phyloP scores from a whole-genome alignment of 2,329 filamentous ascomycete species.

The Claviceps fusiformis region DNA sequence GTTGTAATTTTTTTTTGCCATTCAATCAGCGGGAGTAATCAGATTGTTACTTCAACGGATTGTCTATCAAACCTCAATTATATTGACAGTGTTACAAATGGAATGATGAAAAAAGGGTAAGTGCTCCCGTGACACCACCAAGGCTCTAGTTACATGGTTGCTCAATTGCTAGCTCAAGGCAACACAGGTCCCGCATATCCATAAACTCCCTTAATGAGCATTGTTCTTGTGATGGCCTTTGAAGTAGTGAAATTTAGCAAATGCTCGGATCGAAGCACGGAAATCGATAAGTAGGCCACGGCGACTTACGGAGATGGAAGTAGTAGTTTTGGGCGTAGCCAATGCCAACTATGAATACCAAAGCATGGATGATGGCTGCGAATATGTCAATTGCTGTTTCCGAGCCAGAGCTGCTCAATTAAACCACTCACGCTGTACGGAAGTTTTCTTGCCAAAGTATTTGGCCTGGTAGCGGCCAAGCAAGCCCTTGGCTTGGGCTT shows the following conservation, averaged over 20 bases:
- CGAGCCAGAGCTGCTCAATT: not conserved
- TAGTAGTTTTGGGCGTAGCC: constrained; percentile 99
- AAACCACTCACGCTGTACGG: constrained; percentile 79
- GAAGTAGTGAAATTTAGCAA: not conserved
- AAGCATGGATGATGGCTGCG: constrained; percentile 74
- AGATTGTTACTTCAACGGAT: not conserved
- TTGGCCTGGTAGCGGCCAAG: constrained; percentile 77
- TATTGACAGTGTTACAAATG: constrained; percentile 3
- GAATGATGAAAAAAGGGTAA: not conserved
- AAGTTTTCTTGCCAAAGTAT: constrained; percentile 93
- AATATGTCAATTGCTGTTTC: constrained; percentile 9
- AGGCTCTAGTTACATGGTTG: constrained; percentile 30
- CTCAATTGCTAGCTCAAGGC: not conserved
- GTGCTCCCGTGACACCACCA: constrained; percentile 14
- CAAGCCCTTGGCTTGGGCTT: constrained; percentile 67
- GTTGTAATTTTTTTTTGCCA: not conserved
- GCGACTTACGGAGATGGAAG: constrained; percentile 89
- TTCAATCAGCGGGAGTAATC: not conserved
- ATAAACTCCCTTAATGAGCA: constrained; percentile 57
- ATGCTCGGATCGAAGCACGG: constrained; percentile 1
- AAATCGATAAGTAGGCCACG: not conserved
- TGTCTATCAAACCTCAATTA: not conserved
- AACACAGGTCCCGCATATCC: not conserved
- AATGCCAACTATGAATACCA: constrained; percentile 62
- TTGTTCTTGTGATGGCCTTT: constrained; percentile 99